These are phyloP conservation scores for Chaetoceros tenuissimus DNA, from an alignment of 108 stramenopile genomes.

Conservation along the genomic window DNA sequence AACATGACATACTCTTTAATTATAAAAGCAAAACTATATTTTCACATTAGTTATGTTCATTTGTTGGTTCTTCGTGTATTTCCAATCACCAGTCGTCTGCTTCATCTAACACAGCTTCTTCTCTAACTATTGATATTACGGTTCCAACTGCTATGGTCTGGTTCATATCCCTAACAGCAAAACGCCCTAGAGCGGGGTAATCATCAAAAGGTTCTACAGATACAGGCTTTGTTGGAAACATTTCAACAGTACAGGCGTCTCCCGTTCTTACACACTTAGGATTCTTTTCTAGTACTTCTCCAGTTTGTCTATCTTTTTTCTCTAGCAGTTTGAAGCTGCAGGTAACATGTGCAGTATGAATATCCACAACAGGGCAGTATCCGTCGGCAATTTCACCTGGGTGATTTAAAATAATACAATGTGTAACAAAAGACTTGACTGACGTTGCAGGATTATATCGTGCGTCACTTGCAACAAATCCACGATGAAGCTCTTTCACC, in stretches of 20 bases:
- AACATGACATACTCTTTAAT: too few species aligned
- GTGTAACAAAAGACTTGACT: conserved; percentile 65
- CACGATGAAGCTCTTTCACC: conserved; percentile 81
- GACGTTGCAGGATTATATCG: conserved; percentile 66
- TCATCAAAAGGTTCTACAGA: conserved; percentile 88
- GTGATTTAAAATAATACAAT: conserved; percentile 94
- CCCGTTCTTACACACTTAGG: conserved; percentile 86
- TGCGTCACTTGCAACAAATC: conserved; percentile 75
- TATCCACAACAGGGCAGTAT: conserved; percentile 89
- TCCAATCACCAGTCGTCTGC: neutral
- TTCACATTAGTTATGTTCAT: too few species aligned
- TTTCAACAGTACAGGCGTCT: conserved; percentile 84
- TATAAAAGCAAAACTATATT: too few species aligned
- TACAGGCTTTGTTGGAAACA: conserved; percentile 85
- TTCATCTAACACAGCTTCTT: conserved; percentile 13
- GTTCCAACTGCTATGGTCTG: conserved; percentile 91
- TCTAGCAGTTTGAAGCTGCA: conserved; percentile 84
- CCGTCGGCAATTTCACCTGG: conserved; percentile 88
- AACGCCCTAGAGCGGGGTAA: conserved; percentile 89
- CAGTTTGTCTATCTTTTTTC: conserved; percentile 89
- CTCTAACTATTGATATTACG: conserved; percentile 76
- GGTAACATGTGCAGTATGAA: conserved; percentile 93
- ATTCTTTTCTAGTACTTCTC: conserved; percentile 76
- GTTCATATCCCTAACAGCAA: conserved; percentile 87
- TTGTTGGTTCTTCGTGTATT: too few species aligned